Conservation (phyloP, 768 basidiomycete genomes). For the Agrocybe praecox region DNA sequence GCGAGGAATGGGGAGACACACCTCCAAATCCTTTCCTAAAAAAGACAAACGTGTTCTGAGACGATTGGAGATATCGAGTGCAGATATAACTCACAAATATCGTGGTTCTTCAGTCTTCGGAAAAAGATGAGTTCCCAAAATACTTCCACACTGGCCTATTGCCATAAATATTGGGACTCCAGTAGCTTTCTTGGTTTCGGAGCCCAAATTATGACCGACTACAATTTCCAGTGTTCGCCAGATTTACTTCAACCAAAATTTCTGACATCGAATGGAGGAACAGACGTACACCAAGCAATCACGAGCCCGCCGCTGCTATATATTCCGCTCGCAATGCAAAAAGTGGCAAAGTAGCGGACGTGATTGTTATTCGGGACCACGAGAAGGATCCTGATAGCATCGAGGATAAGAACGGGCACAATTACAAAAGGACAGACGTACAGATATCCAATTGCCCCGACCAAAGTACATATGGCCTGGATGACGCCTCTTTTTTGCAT, state of each 20-base stretch:
- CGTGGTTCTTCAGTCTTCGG: constrained; percentile 63
- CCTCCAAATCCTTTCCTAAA: constrained; percentile 62
- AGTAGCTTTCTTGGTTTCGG: constrained; percentile 76
- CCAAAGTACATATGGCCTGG: constrained; percentile 42
- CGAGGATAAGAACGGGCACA: not conserved
- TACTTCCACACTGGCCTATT: constrained; percentile 77
- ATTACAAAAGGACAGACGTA: constrained; percentile 27
- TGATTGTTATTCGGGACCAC: constrained; percentile 53
- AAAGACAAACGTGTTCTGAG: not conserved
- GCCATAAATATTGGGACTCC: constrained; percentile 81
- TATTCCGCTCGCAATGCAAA: constrained; percentile 76
- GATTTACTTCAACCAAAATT: not conserved
- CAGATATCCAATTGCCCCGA: constrained; percentile 68
- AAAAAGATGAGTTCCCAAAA: constrained; percentile 72
- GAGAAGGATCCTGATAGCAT: constrained; percentile 50
- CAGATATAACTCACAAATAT: constrained; percentile 52
- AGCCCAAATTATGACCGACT: constrained; percentile 78
- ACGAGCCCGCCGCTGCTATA: constrained; percentile 75
- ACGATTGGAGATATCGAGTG: not conserved
- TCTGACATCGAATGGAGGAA: too few species aligned
- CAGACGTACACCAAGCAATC: constrained; percentile 69
- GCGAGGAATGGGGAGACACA: constrained; percentile 11
- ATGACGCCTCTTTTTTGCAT: constrained; percentile 61
- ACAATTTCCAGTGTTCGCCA: not conserved
- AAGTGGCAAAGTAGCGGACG: constrained; percentile 77